Base-by-base conservation (phyloP, 2,329 filamentous ascomycete species). In the Fusarium verticillioides region DNA sequence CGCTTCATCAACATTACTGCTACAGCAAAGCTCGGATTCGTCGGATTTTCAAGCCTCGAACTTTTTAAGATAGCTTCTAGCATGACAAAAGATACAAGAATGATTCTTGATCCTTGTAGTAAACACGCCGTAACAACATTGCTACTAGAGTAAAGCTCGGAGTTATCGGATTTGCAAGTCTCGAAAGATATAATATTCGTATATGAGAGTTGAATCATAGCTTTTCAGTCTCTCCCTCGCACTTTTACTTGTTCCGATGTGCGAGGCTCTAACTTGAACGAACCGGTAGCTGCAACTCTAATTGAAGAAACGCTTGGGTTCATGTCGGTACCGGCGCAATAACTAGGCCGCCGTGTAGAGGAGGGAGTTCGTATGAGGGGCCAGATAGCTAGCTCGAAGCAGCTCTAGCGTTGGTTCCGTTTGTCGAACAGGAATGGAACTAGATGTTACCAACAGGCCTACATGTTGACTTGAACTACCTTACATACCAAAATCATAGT, bases 361-460 rank as follows among this genome's bases (percentile, higher is more conserved):
- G 32, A 16, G 7, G 18, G 49, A 53, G 18, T 28, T 53, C 19
- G 23, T 26, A n/a, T 21, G 1, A 39, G 2, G 5, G 32, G 9
- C 32, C 18, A 13, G 32, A 53, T 21, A 23, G 34, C 34, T 39
- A 53, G 34, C 50, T 39, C 13, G 19, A 39, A 53, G 32, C 2
- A 5, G 30, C 47, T 34, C 30, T 34, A 50, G 47, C 30, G 47
- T 50, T 23, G 30, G 16, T 15, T 19, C 19, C 28, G n/a, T 7
- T 23, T 18, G 4, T 1, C 21, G 21, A 34, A 50, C 10, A 23
- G 5, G 5, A 9, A 5, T 19, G 47, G 16, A 34, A 10, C 46
- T 34, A 50, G 16, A 8, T 23, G 16, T 23, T n/a, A 23, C 30
- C 12, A 7, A 5, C 1, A 0, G 30, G 2, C 30, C 11, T 12